Conservation (phyloP, 2,329 filamentous ascomycete genomes). For the Trichoderma simmonsii region DNA sequence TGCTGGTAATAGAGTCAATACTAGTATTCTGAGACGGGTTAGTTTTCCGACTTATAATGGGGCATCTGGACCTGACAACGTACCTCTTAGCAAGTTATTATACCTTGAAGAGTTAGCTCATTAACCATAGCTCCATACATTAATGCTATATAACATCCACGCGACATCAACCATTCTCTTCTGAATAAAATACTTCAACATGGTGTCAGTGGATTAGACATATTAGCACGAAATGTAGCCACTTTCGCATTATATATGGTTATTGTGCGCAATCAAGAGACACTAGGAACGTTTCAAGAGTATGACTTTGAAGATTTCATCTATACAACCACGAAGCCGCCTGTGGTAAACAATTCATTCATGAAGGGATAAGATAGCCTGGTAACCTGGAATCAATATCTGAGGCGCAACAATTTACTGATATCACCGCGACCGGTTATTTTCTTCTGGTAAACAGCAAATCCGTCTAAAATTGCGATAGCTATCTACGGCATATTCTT, state of each 20-base stretch:
- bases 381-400: no score
- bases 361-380: no score
- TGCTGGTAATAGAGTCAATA: background rate
- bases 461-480: no score
- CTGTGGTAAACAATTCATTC: no score
- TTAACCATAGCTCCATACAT: background rate
- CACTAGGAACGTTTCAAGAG: no score
- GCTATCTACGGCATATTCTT: no score
- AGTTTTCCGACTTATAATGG: background rate
- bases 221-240: background rate
- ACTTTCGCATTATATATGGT: background rate
- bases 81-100: background rate
- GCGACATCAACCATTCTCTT: background rate
- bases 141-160: background rate
- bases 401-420: no score
- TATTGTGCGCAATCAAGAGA: no score
- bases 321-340: no score
- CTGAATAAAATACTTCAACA: background rate
- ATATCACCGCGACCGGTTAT: no score
- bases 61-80: background rate
- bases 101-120: background rate
- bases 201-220: background rate
- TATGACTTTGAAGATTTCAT: no score
- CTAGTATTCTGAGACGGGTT: background rate
- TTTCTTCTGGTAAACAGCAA: no score